phyloP scores from a whole-genome alignment of 2,329 filamentous ascomycete genomes.

The Colletotrichum sp. region DNA sequence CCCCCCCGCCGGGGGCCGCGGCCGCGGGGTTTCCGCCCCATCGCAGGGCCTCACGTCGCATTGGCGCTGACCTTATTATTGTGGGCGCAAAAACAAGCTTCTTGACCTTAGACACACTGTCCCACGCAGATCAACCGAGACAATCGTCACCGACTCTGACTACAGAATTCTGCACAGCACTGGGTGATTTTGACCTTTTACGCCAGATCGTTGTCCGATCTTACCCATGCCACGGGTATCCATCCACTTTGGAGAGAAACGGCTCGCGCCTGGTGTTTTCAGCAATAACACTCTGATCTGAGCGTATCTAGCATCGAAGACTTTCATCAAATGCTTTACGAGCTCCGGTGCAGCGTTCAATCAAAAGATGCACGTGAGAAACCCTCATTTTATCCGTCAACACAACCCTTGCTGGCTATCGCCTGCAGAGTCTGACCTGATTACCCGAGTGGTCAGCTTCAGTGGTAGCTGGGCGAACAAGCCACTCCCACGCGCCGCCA shows the following conservation, averaged over 20 bases:
- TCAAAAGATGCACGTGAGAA: background rate
- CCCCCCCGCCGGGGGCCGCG: background rate
- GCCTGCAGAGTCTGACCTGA: background rate
- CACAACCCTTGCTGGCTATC: background rate
- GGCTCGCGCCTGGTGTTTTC: background rate
- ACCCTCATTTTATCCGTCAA: background rate
- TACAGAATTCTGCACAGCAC: background rate
- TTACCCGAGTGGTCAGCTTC: background rate
- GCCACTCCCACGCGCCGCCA: background rate
- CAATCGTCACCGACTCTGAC: background rate
- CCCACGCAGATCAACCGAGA: background rate
- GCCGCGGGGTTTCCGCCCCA: slow-evolving; percentile 2
- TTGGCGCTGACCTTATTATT: background rate
- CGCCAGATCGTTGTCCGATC: background rate
- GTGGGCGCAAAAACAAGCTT: background rate
- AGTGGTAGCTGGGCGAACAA: slow-evolving; percentile 7
- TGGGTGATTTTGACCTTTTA: background rate
- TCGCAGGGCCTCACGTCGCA: background rate
- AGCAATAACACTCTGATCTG: background rate
- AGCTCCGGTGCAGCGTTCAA: background rate
- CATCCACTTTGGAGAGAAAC: background rate
- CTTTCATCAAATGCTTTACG: background rate
- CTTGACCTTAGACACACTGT: background rate
- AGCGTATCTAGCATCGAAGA: background rate
- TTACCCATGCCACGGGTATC: background rate